phyloP scores from a whole-genome alignment of 2,329 filamentous ascomycete species.

The Hymenoscyphus salicellus region DNA sequence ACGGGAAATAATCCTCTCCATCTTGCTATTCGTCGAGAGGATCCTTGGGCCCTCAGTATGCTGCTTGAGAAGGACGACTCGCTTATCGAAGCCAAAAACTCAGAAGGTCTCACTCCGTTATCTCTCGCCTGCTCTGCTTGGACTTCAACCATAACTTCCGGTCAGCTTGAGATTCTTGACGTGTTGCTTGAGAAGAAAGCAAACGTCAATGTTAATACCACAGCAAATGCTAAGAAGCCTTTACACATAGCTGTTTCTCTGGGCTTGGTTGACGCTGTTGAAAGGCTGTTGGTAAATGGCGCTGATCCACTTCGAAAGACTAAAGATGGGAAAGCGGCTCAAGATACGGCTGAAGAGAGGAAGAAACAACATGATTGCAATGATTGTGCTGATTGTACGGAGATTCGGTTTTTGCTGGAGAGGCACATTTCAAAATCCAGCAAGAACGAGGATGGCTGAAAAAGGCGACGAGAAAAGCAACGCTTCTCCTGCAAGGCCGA shows the following conservation, averaged over 20 bases:
- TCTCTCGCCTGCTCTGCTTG: neutral
- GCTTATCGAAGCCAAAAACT: slow-evolving; percentile 12
- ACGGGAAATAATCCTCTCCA: slow-evolving; percentile 19
- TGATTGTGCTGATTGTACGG: slow-evolving; percentile 3
- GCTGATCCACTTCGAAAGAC: slow-evolving; percentile 3
- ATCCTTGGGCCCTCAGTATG: slow-evolving; percentile 17
- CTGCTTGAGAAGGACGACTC: slow-evolving; percentile 13
- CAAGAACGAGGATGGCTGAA: neutral
- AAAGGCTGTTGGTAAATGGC: slow-evolving; percentile 11
- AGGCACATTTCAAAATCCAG: neutral
- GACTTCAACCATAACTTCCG: slow-evolving; percentile 11
- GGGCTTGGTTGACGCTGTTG: slow-evolving; percentile 14
- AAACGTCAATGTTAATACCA: slow-evolving; percentile 10
- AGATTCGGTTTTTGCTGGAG: neutral
- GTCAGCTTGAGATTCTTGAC: slow-evolving; percentile 16
- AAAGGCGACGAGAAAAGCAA: too few relatives aligned
- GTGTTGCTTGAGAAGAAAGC: slow-evolving; percentile 17
- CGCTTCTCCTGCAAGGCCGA: too few relatives aligned
- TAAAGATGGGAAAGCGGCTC: slow-evolving; percentile 10
- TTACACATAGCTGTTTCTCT: slow-evolving; percentile 12
- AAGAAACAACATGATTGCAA: slow-evolving; percentile 8
- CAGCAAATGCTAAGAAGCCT: slow-evolving; percentile 3
- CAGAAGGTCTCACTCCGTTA: slow-evolving; percentile 12
- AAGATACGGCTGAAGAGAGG: slow-evolving; percentile 1
- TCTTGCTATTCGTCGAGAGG: slow-evolving; percentile 15